Percentiles rank a stretch among this genome's conserved stretches.
phyloP scores from a whole-genome alignment of 2,329 filamentous ascomycete species.

The Triangularia setosa region DNA sequence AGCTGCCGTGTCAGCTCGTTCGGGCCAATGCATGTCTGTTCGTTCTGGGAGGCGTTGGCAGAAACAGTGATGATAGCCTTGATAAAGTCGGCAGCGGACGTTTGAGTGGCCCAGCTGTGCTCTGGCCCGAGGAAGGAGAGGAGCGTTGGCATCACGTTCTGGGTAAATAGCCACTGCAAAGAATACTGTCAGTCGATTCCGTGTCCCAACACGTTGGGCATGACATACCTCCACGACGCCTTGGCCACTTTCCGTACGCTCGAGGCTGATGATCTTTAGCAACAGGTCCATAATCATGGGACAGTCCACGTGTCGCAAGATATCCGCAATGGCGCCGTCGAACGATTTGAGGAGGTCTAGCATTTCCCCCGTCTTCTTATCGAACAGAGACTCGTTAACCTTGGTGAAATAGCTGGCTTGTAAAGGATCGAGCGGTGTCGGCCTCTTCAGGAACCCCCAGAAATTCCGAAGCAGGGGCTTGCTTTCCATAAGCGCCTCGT shows the following conservation, averaged over 20 bases:
- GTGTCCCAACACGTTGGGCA: neutral
- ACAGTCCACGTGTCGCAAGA: conserved; percentile 91
- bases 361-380: conserved; percentile 98
- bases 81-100: conserved; percentile 92
- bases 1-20: conserved; percentile 95
- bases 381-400: conserved; percentile 94
- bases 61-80: conserved; percentile 99
- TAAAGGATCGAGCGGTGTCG: conserved; percentile 83
- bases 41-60: conserved; percentile 94
- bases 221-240: conserved; percentile 87
- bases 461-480: conserved; percentile 74
- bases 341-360: conserved; percentile 81
- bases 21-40: conserved; percentile 97
- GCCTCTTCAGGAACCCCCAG: conserved; percentile 82
- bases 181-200: neutral
- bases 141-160: conserved; percentile 80
- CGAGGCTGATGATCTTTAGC: conserved; percentile 93
- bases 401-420: conserved; percentile 99
- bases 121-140: conserved; percentile 83
- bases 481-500: conserved; percentile 86
- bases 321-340: conserved; percentile 74
- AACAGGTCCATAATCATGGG: conserved; percentile 98
- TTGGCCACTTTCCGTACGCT: conserved; percentile 85
- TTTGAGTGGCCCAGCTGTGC: conserved; percentile 86
- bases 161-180: conserved; percentile 75